A percentile compares a stretch with the other conserved stretches of the same genome.
Conservation (phyloP, 352 stramenopile species). For the Lagenidium sp. region DNA sequence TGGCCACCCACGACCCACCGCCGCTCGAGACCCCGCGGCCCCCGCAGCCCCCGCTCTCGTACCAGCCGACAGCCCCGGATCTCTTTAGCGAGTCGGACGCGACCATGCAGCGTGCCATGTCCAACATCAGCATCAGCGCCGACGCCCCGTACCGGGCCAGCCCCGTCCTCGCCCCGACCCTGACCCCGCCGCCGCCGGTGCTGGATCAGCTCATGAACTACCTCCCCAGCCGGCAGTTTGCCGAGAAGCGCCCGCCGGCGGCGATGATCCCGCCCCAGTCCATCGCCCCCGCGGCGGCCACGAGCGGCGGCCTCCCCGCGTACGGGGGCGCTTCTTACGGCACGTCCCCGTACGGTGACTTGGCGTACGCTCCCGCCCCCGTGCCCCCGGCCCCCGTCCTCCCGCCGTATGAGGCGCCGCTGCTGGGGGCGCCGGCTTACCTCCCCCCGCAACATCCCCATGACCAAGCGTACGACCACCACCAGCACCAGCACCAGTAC, state of each 20-base stretch:
- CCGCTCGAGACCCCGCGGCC: not conserved
- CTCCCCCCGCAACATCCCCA: slow-evolving; percentile 1
- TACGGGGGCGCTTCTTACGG: too few relatives aligned
- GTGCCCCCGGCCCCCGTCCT: too few relatives aligned
- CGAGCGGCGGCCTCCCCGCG: too few relatives aligned
- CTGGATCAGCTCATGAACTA: slow-evolving; percentile 1
- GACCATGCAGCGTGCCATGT: slow-evolving; percentile 4
- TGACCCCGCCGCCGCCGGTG: too few relatives aligned
- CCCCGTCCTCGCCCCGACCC: too few relatives aligned
- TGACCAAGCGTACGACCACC: not conserved
- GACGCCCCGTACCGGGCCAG: not conserved
- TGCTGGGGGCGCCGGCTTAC: not conserved
- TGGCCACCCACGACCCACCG: slow-evolving; percentile 5
- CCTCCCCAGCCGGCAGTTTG: slow-evolving; percentile 5
- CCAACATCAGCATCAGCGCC: slow-evolving; percentile 4
- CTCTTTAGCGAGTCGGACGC: slow-evolving; percentile 10
- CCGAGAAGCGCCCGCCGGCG: slow-evolving; percentile 4
- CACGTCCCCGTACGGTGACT: too few relatives aligned
- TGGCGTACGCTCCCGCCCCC: too few relatives aligned
- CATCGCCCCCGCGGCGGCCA: not conserved
- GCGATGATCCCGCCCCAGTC: slow-evolving; percentile 1
- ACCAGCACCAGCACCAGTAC: not conserved
- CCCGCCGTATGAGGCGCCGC: too few relatives aligned
- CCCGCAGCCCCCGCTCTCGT: not conserved
- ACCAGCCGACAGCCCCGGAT: too few relatives aligned